phyloP scores from a whole-genome alignment of 306 rosid genomes.

The Ormosia semicastrata region DNA sequence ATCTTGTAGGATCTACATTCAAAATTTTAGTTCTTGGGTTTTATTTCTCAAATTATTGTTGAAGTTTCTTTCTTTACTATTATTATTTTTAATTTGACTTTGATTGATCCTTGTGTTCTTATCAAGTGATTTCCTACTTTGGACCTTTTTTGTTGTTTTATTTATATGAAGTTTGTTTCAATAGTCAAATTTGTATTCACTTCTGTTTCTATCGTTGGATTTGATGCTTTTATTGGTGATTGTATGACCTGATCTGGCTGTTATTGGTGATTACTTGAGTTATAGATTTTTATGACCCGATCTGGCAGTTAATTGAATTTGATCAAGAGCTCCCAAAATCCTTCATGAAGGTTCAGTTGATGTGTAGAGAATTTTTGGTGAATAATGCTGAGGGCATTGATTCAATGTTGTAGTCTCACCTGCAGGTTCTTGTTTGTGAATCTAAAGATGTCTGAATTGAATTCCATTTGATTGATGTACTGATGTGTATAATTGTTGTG shows the following conservation, averaged over 20 bases:
- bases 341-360: not conserved
- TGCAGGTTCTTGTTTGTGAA: not conserved
- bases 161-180: not conserved
- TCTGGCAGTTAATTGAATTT: slow-evolving; percentile 16
- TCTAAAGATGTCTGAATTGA: not conserved
- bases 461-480: not conserved
- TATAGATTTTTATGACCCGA: slow-evolving; percentile 3
- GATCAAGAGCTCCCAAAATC: not conserved
- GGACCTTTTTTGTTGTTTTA: not conserved
- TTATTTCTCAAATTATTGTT: not conserved
- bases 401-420: not conserved
- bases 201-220: not conserved
- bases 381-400: not conserved
- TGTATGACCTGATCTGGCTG: not conserved
- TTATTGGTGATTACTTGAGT: not conserved
- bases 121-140: not conserved
- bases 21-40: not conserved
- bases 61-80: not conserved
- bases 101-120: not conserved
- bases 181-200: slow-evolving; percentile 3
- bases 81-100: not conserved
- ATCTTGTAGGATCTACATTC: not conserved
- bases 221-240: not conserved
- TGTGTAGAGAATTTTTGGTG: not conserved
- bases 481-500: not conserved